A percentile compares a stretch with the other conserved stretches of the same genome.
phyloP scores from a whole-genome alignment of 148 eudicot species.

The Polygonum maritimum region DNA sequence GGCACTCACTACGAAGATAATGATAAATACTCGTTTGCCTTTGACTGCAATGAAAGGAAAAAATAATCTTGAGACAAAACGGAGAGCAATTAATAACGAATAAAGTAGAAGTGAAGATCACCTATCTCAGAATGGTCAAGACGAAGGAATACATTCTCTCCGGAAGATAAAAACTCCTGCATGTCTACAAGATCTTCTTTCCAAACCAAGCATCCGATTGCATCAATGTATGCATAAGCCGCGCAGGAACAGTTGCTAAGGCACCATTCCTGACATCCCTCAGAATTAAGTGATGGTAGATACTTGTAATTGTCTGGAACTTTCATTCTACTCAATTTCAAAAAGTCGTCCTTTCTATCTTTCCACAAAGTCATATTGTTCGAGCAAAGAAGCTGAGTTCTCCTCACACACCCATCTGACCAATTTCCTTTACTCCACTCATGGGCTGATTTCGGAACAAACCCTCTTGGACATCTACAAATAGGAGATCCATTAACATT shows the following conservation, averaged over 20 bases:
- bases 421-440: slow-evolving; percentile 47
- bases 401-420: slow-evolving; percentile 42
- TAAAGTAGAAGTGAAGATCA: background rate
- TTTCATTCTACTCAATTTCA: slow-evolving; percentile 20
- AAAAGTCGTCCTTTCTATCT: slow-evolving; percentile 26
- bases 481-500: slow-evolving; percentile 22
- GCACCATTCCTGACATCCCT: slow-evolving; percentile 14
- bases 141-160: slow-evolving; percentile 24
- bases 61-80: background rate
- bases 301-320: slow-evolving; percentile 18
- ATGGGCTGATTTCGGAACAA: slow-evolving; percentile 21
- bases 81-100: background rate
- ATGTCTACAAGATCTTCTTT: slow-evolving; percentile 23
- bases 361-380: slow-evolving; percentile 3
- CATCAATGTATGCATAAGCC: background rate
- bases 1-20: background rate
- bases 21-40: background rate
- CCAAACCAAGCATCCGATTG: slow-evolving; percentile 18
- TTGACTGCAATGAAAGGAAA: background rate
- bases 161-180: slow-evolving; percentile 17
- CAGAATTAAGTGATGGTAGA: background rate
- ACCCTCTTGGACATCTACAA: slow-evolving; percentile 48
- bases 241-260: slow-evolving; percentile 9
- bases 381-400: slow-evolving; percentile 24
- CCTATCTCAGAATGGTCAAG: slow-evolving; percentile 35